These are phyloP conservation scores for Apocynum venetum DNA, from an alignment of 257 asterid genomes.

Conservation along the genomic window DNA sequence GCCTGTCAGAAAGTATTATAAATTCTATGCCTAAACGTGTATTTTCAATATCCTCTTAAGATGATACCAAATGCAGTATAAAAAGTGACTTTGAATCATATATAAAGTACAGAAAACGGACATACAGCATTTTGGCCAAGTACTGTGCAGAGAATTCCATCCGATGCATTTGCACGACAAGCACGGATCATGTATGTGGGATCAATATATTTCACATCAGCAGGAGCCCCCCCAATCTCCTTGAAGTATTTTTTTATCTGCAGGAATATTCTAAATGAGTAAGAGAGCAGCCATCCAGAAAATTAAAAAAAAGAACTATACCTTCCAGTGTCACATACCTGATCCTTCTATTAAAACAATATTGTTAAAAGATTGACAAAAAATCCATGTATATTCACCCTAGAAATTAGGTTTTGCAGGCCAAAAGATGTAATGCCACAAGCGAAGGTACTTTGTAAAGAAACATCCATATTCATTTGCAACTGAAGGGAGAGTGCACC, in stretches of 20 bases:
- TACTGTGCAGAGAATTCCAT: slow-evolving; percentile 90
- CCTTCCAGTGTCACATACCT: not conserved
- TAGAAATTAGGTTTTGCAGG: not conserved
- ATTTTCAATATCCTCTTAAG: not conserved
- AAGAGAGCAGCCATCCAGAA: not conserved
- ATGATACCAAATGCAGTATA: not conserved
- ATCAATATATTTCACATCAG: slow-evolving; percentile 88
- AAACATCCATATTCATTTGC: not conserved
- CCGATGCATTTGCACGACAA: slow-evolving; percentile 98
- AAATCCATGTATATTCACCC: not conserved
- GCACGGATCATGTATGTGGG: slow-evolving; percentile 99
- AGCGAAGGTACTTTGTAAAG: not conserved
- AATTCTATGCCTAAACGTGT: not conserved
- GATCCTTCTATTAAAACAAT: slow-evolving; percentile 3
- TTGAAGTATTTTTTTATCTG: slow-evolving; percentile 80
- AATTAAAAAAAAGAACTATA: not conserved
- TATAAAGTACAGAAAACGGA: slow-evolving; percentile 3
- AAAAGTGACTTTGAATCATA: not conserved
- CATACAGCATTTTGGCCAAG: slow-evolving; percentile 99
- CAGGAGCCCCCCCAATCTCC: slow-evolving; percentile 71
- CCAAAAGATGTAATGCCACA: not conserved
- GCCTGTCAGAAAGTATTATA: not conserved
- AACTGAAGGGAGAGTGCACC: not conserved
- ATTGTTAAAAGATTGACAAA: not conserved
- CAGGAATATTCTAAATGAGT: slow-evolving; percentile 5